Conservation (phyloP, 768 basidiomycete genomes). For the Mrakia blollopis region DNA sequence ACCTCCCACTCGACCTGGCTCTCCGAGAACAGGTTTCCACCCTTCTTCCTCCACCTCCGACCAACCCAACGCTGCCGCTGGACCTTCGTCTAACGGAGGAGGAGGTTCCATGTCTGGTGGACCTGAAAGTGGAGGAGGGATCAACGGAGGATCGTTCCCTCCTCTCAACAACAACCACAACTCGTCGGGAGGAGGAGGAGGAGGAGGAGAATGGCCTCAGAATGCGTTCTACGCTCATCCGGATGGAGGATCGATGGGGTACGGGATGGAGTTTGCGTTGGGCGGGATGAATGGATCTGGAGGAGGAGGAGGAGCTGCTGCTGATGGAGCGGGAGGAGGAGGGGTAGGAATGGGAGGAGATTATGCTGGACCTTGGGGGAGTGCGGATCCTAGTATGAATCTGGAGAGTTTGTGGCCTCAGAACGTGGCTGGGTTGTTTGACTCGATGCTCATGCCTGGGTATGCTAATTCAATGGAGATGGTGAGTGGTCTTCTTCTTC, state of each 20-base stretch:
- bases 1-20: background rate
- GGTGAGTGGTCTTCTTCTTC: background rate
- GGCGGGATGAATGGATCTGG: background rate
- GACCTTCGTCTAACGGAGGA: background rate
- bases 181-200: background rate
- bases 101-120: background rate
- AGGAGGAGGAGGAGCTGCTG: background rate
- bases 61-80: background rate
- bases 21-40: background rate
- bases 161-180: background rate
- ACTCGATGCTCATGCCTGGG: slow-evolving; percentile 24
- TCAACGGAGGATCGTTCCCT: background rate
- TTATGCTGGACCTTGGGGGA: background rate
- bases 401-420: slow-evolving; percentile 8
- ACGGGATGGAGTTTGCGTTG: slow-evolving; percentile 14
- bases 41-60: background rate
- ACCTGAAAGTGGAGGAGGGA: background rate
- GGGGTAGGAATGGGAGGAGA: slow-evolving; percentile 1
- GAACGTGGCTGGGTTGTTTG: slow-evolving; percentile 5
- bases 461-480: background rate
- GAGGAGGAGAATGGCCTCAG: background rate
- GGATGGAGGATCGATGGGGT: background rate
- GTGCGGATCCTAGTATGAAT: background rate
- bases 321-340: background rate
- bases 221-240: slow-evolving; percentile 14